Percentiles rank a stretch among this genome's conserved stretches.
Evolutionary conservation across 164 flowering plant species (phyloP).

Genomic region (Warburgia ugandensis): DNA sequence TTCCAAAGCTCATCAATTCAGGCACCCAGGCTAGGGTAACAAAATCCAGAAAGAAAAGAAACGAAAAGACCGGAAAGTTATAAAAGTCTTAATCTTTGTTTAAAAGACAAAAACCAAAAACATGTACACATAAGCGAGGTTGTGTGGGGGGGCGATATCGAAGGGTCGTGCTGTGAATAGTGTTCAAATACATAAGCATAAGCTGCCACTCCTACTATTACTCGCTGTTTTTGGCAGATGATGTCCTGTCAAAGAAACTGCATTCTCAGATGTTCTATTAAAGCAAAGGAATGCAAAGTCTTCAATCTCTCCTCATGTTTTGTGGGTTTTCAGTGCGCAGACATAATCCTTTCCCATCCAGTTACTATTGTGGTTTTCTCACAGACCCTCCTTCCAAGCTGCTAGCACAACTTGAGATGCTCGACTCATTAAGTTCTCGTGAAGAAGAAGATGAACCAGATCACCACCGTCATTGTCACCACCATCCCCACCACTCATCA

Average conservation of each 20-base stretch:
- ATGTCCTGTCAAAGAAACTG: constrained; percentile 26
- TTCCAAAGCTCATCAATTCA: too few relatives aligned
- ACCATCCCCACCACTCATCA: constrained; percentile 10
- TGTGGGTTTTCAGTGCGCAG: constrained; percentile 10
- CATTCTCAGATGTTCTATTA: constrained; percentile 31
- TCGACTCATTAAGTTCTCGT: constrained; percentile 24
- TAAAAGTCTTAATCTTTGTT: too few relatives aligned
- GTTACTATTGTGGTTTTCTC: constrained; percentile 13
- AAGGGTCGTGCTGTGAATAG: constrained; percentile 7
- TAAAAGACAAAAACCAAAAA: too few relatives aligned
- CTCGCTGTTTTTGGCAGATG: constrained; percentile 26
- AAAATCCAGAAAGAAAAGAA: constrained; percentile 5
- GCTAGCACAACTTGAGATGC: constrained; percentile 21
- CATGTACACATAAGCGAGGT: too few relatives aligned
- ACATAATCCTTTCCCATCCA: constrained; percentile 4
- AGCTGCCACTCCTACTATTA: constrained; percentile 12
- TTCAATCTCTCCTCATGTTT: constrained; percentile 17
- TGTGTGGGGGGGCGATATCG: too few relatives aligned
- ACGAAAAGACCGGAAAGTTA: constrained; percentile 4
- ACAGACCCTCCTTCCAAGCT: not conserved
- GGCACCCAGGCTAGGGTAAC: constrained; percentile 5
- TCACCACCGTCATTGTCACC: too few relatives aligned
- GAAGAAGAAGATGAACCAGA: constrained; percentile 30
- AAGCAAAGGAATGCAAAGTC: constrained; percentile 23
- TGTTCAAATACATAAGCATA: constrained; percentile 6